Base-by-base conservation (phyloP, 1,284 basidiomycete species). In the Ceratobasidium sp. region DNA sequence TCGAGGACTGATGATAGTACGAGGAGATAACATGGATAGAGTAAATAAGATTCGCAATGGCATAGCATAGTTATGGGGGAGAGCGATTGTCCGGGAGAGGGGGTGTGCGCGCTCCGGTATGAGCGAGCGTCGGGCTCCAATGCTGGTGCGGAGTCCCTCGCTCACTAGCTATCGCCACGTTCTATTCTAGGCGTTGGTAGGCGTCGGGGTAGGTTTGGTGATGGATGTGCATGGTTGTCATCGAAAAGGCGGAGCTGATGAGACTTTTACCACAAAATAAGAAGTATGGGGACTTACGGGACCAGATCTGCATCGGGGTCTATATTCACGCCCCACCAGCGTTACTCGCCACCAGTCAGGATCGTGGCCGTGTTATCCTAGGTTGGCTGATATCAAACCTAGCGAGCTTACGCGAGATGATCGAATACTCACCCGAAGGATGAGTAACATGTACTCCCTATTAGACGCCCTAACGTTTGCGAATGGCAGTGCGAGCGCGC, bases 341-440 rank as follows among this genome's bases (percentile, higher is more conserved):
- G 48, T 80, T 81, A 11, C 80, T 80, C 14, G 78, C 78, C 0
- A 81, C 77, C 19, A 78, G 79, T 80, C 80, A 82, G n/a, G 54
- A 53, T 65, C 53, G 36, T 75, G 72, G 59, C 75, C 73, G 75
- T 45, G 44, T 72, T 62, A 51, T 79, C 74, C 69, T 57, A 79
- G 78, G 59, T 75, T 47, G 63, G 2, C 1, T n/a, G 1, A 50
- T n/a, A 65, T 22, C 9, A 14, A 15, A 29, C 19, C 27, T n/a
- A 31, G 29, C 19, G 48, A 24, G 29, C 56, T 36, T 11, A 53
- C 47, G 31, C 31, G n/a, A 27, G 27, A 36, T 8, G 17, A n/a
- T n/a, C 17, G 3, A 19, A 17, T 31, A 41, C 63, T 51, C 7
- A 71, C 67, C 33, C 72, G 74, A 19, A 75, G 66, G 4, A 75